Evolutionary conservation across 2,329 filamentous ascomycete genomes (phyloP).

Genomic region (Escovopsis weberi): DNA sequence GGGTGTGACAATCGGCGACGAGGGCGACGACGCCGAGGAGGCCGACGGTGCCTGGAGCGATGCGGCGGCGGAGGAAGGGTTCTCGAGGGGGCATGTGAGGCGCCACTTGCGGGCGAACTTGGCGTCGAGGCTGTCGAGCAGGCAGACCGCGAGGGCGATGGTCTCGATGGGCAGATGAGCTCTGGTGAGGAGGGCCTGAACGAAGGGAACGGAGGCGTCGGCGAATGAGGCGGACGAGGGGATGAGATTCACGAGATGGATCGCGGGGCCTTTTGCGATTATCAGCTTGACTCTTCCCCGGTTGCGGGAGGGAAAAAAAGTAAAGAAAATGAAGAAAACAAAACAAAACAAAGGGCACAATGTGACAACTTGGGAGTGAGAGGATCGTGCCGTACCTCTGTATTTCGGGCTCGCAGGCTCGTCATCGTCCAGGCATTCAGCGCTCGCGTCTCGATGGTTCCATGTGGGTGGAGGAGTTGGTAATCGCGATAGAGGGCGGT

Average conservation of each 20-base stretch:
- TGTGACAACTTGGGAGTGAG: too few species aligned
- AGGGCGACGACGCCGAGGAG: background rate
- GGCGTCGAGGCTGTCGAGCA: conserved; percentile 49
- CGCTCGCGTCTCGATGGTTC: conserved; percentile 25
- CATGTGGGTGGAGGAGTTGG: conserved; percentile 50
- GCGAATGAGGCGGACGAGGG: conserved; percentile 47
- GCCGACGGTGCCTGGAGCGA: conserved; percentile 8
- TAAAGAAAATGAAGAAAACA: background rate
- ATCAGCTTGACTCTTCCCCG: background rate
- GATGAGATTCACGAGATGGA: conserved; percentile 52
- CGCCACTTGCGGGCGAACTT: conserved; percentile 51
- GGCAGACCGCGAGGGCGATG: conserved; percentile 49
- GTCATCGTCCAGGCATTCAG: conserved; percentile 27
- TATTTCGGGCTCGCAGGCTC: conserved; percentile 26
- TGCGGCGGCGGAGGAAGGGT: conserved; percentile 1
- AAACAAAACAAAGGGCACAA: conserved; percentile 5
- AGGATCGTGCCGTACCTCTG: conserved; percentile 16
- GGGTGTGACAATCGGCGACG: conserved; percentile 3
- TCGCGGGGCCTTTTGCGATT: conserved; percentile 39
- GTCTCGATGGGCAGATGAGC: conserved; percentile 45
- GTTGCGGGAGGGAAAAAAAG: background rate
- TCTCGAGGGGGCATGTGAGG: conserved; percentile 29
- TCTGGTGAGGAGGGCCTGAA: conserved; percentile 45
- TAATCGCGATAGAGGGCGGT: conserved; percentile 52
- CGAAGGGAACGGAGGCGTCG: conserved; percentile 40